Base-by-base conservation (phyloP, 164 flowering plant genomes). In the Chimonanthus praecox region DNA sequence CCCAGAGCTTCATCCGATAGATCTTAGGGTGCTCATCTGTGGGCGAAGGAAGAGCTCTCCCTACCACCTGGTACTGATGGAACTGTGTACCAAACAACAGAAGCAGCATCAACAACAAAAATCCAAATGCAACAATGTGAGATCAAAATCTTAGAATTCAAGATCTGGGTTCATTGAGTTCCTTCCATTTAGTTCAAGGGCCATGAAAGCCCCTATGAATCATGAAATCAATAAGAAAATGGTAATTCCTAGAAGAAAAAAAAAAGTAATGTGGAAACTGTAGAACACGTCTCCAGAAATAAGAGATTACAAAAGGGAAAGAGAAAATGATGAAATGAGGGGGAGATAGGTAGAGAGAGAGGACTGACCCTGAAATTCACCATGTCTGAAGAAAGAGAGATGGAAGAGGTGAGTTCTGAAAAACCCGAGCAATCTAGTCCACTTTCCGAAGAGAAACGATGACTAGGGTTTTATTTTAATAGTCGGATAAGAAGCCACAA, bases 1-100 rank as follows among this genome's bases (percentile, higher is more conserved):
- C 82, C 82, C 79, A 77, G n/a, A 80, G 76, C 58, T 80, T 80
- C 82, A 80, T 80, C 70, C 82, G 50, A 63, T 77, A 80, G 33
- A 80, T 76, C 79, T 80, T 80, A 2, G 82, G 82, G 20, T 77
- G 79, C 50, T 80, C 82, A 54, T 77, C 82, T 3, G 58, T 13
- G 7, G 71, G 69, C 16, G 80, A 46, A 21, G 82, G 82, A 16
- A 80, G 76, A 54, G 78, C 78, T 66, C 80, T 67, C 9, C 82
- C 80, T 2, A 80, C 82, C 63, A 80, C 82, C 72, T 80, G 82
- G 69, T 78, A 80, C 68, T 74, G 80, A 70, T 80, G 80, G 58
- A 77, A 77, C 80, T 78, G 75, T 61, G 43, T 9, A 33, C 62
- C 43, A 20, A 9, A 49, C 62, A 13, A 48, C 10, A 11, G 45